phyloP scores from a whole-genome alignment of 331 rosid species.

The Malus hybrid region DNA sequence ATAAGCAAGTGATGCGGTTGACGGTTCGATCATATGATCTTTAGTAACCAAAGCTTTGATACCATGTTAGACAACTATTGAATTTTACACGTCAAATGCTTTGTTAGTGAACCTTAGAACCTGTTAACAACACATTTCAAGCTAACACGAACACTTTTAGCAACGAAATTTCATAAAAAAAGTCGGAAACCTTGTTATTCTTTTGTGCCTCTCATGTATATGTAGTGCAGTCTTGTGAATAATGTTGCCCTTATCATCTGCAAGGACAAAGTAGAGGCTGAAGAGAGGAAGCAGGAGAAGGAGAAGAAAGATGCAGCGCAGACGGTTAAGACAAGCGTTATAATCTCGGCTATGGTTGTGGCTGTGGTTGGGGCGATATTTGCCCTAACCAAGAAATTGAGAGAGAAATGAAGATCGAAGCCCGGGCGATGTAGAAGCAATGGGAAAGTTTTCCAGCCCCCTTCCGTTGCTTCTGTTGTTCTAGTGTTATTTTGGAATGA shows the following conservation, averaged over 20 bases:
- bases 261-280: conserved; percentile 35
- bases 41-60: not conserved
- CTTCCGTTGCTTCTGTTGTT: not conserved
- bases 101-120: not conserved
- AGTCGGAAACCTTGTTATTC: not conserved
- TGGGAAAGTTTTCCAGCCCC: not conserved
- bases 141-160: not conserved
- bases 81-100: not conserved
- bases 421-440: not conserved
- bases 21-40: not conserved
- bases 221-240: not conserved
- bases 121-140: not conserved
- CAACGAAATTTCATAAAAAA: not conserved
- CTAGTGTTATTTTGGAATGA: too few species aligned
- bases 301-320: conserved; percentile 33
- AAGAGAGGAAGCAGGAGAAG: conserved; percentile 19
- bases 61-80: not conserved
- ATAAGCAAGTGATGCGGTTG: not conserved
- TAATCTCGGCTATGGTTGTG: conserved; percentile 44
- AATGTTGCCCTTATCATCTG: not conserved
- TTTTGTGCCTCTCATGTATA: not conserved
- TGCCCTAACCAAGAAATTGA: conserved; percentile 50
- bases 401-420: conserved; percentile 28
- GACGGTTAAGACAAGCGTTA: conserved; percentile 40
- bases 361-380: conserved; percentile 46